A percentile compares a stretch with the other conserved stretches of the same genome.
phyloP scores from a whole-genome alignment of 805 yeast species.

The Tetrapisispora nanseiensis region DNA sequence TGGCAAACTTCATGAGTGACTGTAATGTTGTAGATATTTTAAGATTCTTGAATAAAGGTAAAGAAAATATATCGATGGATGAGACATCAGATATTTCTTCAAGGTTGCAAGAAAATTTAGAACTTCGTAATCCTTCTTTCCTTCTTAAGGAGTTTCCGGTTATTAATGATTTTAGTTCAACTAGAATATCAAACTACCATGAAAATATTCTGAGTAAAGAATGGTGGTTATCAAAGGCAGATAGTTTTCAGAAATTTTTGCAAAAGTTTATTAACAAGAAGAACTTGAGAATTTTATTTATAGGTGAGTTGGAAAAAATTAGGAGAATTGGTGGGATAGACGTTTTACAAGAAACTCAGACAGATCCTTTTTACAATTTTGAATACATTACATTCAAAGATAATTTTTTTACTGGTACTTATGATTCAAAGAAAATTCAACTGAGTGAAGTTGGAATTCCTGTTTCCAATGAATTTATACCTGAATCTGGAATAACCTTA shows the following conservation, averaged over 20 bases:
- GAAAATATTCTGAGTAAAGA: constrained; percentile 27
- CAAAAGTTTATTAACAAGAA: constrained; percentile 16
- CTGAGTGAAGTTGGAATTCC: background rate
- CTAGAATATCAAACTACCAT: constrained; percentile 8
- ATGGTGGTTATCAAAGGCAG: constrained; percentile 39
- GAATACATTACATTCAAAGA: constrained; percentile 25
- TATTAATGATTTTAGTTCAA: constrained; percentile 17
- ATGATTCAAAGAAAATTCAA: background rate
- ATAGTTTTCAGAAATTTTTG: constrained; percentile 29
- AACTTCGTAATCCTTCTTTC: constrained; percentile 29
- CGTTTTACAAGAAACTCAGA: background rate
- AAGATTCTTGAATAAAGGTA: constrained; percentile 36
- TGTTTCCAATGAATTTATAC: constrained; percentile 2
- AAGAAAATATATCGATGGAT: constrained; percentile 33
- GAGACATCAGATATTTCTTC: constrained; percentile 38
- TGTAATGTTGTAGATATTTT: constrained; percentile 37
- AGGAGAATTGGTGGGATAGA: background rate
- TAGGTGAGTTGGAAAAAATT: constrained; percentile 22
- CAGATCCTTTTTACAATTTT: constrained; percentile 39
- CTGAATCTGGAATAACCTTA: constrained; percentile 6
- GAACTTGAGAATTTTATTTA: constrained; percentile 30
- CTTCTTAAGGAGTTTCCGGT: constrained; percentile 30
- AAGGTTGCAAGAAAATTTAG: constrained; percentile 32
- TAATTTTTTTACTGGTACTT: background rate
- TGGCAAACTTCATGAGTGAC: constrained; percentile 40